Conservation (phyloP, 805 yeast genomes). For the Pichia kluyveri region DNA sequence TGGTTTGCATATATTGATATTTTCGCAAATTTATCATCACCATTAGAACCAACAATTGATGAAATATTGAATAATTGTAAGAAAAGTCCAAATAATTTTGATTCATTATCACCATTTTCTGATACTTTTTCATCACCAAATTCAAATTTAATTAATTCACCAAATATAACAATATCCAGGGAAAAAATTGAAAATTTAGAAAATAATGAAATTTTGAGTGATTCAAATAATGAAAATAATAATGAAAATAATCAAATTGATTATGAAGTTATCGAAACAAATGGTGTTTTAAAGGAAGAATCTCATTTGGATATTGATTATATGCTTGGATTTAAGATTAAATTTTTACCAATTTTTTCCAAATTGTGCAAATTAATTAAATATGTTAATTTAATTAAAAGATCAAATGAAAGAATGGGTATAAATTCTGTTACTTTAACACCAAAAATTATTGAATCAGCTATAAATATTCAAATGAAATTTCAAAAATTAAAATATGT, state of each 20-base stretch:
- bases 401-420: slow-evolving; percentile 2
- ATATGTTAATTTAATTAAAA: slow-evolving; percentile 16
- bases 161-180: not conserved
- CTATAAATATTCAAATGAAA: slow-evolving; percentile 31
- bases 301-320: slow-evolving; percentile 44
- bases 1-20: slow-evolving; percentile 67
- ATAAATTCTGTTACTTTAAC: not conserved
- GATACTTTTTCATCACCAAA: slow-evolving; percentile 5
- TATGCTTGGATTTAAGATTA: slow-evolving; percentile 57
- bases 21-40: slow-evolving; percentile 52
- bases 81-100: not conserved
- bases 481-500: slow-evolving; percentile 22
- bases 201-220: slow-evolving; percentile 18
- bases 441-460: slow-evolving; percentile 23
- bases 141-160: not conserved
- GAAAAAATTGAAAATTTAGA: not conserved
- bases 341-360: slow-evolving; percentile 48
- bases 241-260: slow-evolving; percentile 16
- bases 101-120: slow-evolving; percentile 8
- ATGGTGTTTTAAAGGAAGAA: slow-evolving; percentile 17
- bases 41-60: slow-evolving; percentile 25
- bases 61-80: slow-evolving; percentile 14
- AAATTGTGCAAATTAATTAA: slow-evolving; percentile 36
- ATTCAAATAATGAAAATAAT: not conserved
- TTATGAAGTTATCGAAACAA: slow-evolving; percentile 19